These are phyloP conservation scores for Lasiosphaeria hispida DNA, from an alignment of 495 filamentous ascomycete species.

Conservation along the genomic window DNA sequence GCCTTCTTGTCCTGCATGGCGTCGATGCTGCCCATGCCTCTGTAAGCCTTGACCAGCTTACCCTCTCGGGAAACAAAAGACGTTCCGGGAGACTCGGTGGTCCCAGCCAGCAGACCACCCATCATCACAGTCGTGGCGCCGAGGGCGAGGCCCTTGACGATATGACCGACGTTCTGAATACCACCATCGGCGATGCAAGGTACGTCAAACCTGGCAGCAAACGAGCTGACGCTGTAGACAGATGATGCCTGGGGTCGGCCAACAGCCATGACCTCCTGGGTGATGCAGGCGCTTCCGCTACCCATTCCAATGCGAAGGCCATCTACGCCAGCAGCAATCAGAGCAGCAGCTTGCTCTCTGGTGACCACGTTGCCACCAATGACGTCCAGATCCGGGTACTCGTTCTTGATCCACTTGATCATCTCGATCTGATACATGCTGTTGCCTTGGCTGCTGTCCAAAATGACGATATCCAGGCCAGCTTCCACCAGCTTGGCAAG, in stretches of 20 bases:
- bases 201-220: conserved; percentile 90
- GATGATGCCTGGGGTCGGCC: conserved; percentile 91
- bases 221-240: conserved; percentile 82
- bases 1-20: conserved; percentile 99
- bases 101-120: conserved; percentile 95
- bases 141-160: conserved; percentile 94
- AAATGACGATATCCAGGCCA: conserved; percentile 90
- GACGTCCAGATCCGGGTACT: conserved; percentile 82
- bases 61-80: conserved; percentile 95
- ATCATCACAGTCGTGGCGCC: conserved; percentile 98
- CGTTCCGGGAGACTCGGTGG: conserved; percentile 94
- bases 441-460: conserved; percentile 96
- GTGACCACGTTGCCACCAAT: conserved; percentile 99
- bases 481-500: conserved; percentile 89
- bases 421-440: conserved; percentile 96
- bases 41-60: conserved; percentile 97
- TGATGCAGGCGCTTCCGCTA: conserved; percentile 96
- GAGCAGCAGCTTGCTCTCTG: conserved; percentile 82
- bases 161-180: conserved; percentile 97
- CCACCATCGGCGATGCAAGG: conserved; percentile 98
- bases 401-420: conserved; percentile 90
- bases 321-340: conserved; percentile 94
- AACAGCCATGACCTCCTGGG: conserved; percentile 99
- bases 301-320: conserved; percentile 99
- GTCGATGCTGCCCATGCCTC: conserved; percentile 97